A percentile compares a stretch with the other conserved stretches of the same genome.
phyloP scores from a whole-genome alignment of 768 basidiomycete species.

The Lepiota subincarnata region DNA sequence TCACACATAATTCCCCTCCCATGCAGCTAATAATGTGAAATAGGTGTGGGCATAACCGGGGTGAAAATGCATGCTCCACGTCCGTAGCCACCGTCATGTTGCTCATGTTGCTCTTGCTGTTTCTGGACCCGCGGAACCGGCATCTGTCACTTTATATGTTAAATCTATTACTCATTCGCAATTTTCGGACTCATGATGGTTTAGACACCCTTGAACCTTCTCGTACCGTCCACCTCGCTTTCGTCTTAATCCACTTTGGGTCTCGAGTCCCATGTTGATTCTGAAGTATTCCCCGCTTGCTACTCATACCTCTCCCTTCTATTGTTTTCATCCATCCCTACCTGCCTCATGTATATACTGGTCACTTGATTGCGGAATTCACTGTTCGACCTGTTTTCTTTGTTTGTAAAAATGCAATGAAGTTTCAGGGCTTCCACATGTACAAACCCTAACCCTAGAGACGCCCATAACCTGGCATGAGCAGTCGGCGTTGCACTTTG shows the following conservation, averaged over 20 bases:
- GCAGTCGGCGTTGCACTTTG: background rate
- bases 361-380: constrained; percentile 7
- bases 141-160: constrained; percentile 45
- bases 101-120: constrained; percentile 14
- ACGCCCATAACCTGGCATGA: too few relatives aligned
- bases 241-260: constrained; percentile 29
- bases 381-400: background rate
- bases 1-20: constrained; percentile 3
- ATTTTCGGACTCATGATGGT: constrained; percentile 32
- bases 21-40: constrained; percentile 12
- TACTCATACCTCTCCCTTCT: constrained; percentile 11
- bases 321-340: constrained; percentile 2
- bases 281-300: constrained; percentile 8
- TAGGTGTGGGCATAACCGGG: constrained; percentile 81
- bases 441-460: constrained; percentile 10
- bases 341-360: constrained; percentile 10
- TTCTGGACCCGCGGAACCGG: constrained; percentile 19
- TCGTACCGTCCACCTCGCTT: constrained; percentile 6
- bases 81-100: background rate
- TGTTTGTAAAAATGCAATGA: background rate
- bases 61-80: background rate
- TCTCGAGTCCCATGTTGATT: constrained; percentile 11
- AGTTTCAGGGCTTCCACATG: background rate
- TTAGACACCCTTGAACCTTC: constrained; percentile 6
- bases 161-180: constrained; percentile 54